Percentiles rank a stretch among this genome's conserved stretches.
These are phyloP conservation scores for Aspergillus diversus DNA, from an alignment of 495 filamentous ascomycete species.

Conservation along the genomic window DNA sequence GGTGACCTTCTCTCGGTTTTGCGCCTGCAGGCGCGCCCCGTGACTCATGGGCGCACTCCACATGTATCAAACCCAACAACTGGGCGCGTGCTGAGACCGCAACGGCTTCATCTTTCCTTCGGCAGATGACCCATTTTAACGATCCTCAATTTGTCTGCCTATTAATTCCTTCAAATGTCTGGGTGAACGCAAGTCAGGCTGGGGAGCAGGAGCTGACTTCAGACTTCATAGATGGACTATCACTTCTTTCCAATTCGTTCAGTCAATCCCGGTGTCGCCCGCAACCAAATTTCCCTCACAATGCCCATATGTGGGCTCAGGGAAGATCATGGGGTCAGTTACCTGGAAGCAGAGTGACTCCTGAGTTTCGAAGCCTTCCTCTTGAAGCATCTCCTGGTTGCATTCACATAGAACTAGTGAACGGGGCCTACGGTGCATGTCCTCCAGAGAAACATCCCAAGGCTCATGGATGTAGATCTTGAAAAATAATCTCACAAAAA, in stretches of 20 bases:
- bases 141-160: conserved; percentile 9
- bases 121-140: conserved; percentile 6
- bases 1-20: conserved; percentile 4
- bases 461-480: conserved; percentile 24
- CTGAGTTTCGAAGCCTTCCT: not conserved
- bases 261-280: conserved; percentile 18
- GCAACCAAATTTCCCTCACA: conserved; percentile 10
- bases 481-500: conserved; percentile 7
- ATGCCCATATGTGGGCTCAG: conserved; percentile 14
- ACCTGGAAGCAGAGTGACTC: conserved; percentile 12
- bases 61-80: conserved; percentile 7
- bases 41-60: conserved; percentile 15
- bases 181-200: conserved; percentile 8
- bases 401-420: conserved; percentile 11
- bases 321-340: conserved; percentile 16
- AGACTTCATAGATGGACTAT: not conserved
- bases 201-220: conserved; percentile 7
- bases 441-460: conserved; percentile 22
- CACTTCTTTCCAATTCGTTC: conserved; percentile 5
- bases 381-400: conserved; percentile 8
- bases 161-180: not conserved
- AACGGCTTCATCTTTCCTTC: conserved; percentile 10
- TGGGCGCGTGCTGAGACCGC: conserved; percentile 26
- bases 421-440: conserved; percentile 17
- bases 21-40: conserved; percentile 3